These are phyloP conservation scores for Annulohypoxylon nitens DNA, from an alignment of 495 filamentous ascomycete species.

Conservation along the genomic window DNA sequence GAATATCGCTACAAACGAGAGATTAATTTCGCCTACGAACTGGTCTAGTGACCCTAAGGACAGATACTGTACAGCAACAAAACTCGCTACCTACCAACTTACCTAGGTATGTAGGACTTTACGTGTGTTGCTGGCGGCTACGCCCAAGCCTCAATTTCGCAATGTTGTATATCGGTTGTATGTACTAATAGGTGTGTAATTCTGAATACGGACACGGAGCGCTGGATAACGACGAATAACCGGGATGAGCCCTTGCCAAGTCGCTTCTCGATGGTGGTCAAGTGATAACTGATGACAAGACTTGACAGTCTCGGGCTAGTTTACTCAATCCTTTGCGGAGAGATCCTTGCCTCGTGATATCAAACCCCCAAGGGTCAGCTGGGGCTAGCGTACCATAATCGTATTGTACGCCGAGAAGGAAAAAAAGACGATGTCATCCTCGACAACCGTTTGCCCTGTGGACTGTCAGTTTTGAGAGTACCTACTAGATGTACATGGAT, in stretches of 20 bases:
- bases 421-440: conserved; percentile 9
- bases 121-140: conserved; percentile 36
- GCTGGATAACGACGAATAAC: conserved; percentile 26
- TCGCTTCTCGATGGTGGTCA: conserved; percentile 33
- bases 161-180: conserved; percentile 22
- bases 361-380: conserved; percentile 22
- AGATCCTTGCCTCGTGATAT: conserved; percentile 41
- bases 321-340: conserved; percentile 38
- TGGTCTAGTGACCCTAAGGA: conserved; percentile 7
- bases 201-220: conserved; percentile 45
- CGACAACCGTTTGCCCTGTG: neutral
- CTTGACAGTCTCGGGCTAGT: conserved; percentile 15
- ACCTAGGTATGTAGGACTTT: neutral
- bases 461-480: neutral
- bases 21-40: conserved; percentile 29
- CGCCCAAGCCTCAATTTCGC: conserved; percentile 37
- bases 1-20: conserved; percentile 34
- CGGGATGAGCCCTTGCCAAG: conserved; percentile 29
- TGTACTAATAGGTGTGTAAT: conserved; percentile 27
- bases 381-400: conserved; percentile 21
- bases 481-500: conserved; percentile 9
- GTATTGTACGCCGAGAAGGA: conserved; percentile 19
- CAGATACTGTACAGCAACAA: conserved; percentile 15
- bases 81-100: neutral
- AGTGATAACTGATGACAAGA: conserved; percentile 36